Evolutionary conservation across 345 rosid genomes (phyloP), one percentile per base, ranked within the genome.

Genomic region (Ailanthus altissimus): DNA sequence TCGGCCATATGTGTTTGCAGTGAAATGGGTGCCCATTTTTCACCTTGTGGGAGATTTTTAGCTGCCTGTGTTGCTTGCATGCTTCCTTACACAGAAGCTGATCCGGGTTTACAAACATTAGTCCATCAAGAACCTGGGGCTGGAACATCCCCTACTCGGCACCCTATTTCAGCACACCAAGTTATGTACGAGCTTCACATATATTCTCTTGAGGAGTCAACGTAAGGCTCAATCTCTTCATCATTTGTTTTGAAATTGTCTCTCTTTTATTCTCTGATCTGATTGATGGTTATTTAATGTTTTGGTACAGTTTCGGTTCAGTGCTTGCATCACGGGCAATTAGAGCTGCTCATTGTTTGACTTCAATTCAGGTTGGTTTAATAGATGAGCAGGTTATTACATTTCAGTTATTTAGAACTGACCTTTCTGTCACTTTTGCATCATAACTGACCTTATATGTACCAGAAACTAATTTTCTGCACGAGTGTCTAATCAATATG

Each of bases 11-110:
- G 58, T 78, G 59, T 76, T 77, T 83, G 86, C 91, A 93, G 99
- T 90, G 99, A 95, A 84, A 95, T 95, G 99, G 99, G 99, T 60
- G 96, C 99, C 18, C 99, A 95, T 84, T 93, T 95, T 84, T 95
- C 99, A 12, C 99, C 99, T n/a, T 95, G 99, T 67, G 98, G 98
- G 87, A 91, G 89, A 89, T 95, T 86, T 82, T 88, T 95, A 81
- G 98, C 98, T 77, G 98, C 98, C 12, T 95, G 99, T 88, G 97
- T 95, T 78, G 97, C 97, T 72, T 95, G 99, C 77, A 85, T 90
- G 86, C 90, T 93, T 75, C 98, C 98, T 80, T 89, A 88, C 71
- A 40, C 78, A 74, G 99, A 93, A 81, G 85, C 92, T 81, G 98
- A 93, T 79, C 89, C 93, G 54, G 90, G 94, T 75, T 80, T 93